These are phyloP conservation scores for Hypomyces rosellus DNA, from an alignment of 2,329 filamentous ascomycete genomes.

Conservation along the genomic window DNA sequence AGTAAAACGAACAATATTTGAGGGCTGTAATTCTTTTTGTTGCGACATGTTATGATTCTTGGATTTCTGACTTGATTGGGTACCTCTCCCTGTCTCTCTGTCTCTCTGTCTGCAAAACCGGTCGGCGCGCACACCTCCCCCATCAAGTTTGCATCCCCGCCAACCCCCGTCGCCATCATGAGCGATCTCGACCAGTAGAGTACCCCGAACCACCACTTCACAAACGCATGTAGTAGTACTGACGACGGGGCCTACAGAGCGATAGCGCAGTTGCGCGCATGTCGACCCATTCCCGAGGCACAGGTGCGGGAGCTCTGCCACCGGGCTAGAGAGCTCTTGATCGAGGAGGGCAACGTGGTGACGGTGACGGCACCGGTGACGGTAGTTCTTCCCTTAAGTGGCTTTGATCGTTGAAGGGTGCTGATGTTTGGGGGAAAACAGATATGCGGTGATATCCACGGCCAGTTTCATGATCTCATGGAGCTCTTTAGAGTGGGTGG, in stretches of 20 bases:
- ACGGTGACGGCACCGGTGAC: slow-evolving; percentile 92
- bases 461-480: slow-evolving; percentile 96
- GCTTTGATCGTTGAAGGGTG: neutral
- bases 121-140: slow-evolving; percentile 16
- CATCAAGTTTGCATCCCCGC: slow-evolving; percentile 1
- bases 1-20: too few relatives aligned
- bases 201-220: slow-evolving; percentile 10
- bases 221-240: slow-evolving; percentile 1
- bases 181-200: slow-evolving; percentile 86
- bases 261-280: slow-evolving; percentile 91
- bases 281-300: slow-evolving; percentile 88
- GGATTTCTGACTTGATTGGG: neutral
- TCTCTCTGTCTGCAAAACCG: slow-evolving; percentile 14
- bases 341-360: slow-evolving; percentile 96
- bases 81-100: neutral
- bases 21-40: neutral
- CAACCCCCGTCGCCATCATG: slow-evolving; percentile 24
- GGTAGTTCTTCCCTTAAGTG: slow-evolving; percentile 41
- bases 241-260: slow-evolving; percentile 49
- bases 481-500: slow-evolving; percentile 91
- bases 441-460: slow-evolving; percentile 97
- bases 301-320: slow-evolving; percentile 96
- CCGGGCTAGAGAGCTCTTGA: slow-evolving; percentile 90
- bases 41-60: slow-evolving; percentile 22
- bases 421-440: slow-evolving; percentile 24